Evolutionary conservation across 179 eudicot species (phyloP).

Genomic region (Carnegiea gigantea): DNA sequence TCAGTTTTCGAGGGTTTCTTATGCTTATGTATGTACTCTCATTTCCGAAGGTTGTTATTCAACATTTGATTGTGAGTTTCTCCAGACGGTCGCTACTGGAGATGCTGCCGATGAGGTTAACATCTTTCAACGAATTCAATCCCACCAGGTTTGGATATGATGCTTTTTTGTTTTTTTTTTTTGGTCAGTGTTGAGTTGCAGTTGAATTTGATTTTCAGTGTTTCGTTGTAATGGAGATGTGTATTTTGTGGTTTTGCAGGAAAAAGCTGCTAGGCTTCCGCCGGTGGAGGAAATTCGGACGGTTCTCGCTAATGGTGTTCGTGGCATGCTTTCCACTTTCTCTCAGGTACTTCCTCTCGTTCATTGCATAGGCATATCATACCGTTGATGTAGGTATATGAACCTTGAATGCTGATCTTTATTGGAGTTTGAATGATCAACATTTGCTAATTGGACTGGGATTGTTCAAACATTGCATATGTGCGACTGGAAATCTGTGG

Average conservation of each 20-base stretch:
- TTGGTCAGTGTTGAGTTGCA: neutral
- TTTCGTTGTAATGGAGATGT: neutral
- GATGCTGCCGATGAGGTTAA: conserved; percentile 29
- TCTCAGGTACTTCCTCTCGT: conserved; percentile 48
- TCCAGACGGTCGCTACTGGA: conserved; percentile 16
- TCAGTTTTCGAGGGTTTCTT: neutral
- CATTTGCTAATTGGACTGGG: neutral
- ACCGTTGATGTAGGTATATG: too few relatives aligned
- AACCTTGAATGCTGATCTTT: too few relatives aligned
- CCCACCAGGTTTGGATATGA: conserved; percentile 30
- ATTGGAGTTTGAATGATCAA: too few relatives aligned
- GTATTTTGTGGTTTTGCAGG: conserved; percentile 36
- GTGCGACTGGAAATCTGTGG: neutral
- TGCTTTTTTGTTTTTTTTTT: neutral
- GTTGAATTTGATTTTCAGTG: neutral
- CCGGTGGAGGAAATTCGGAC: conserved; percentile 69
- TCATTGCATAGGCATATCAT: neutral
- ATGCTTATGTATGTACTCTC: too few relatives aligned
- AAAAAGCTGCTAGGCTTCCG: conserved; percentile 74
- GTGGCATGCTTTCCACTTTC: conserved; percentile 88
- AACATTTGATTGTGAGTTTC: neutral
- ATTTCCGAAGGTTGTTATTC: neutral
- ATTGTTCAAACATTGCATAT: neutral
- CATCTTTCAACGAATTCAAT: conserved; percentile 27
- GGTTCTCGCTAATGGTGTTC: conserved; percentile 52